Evolutionary conservation across 2,329 filamentous ascomycete species (phyloP).

Genomic region (Cytospora paraplurivora): DNA sequence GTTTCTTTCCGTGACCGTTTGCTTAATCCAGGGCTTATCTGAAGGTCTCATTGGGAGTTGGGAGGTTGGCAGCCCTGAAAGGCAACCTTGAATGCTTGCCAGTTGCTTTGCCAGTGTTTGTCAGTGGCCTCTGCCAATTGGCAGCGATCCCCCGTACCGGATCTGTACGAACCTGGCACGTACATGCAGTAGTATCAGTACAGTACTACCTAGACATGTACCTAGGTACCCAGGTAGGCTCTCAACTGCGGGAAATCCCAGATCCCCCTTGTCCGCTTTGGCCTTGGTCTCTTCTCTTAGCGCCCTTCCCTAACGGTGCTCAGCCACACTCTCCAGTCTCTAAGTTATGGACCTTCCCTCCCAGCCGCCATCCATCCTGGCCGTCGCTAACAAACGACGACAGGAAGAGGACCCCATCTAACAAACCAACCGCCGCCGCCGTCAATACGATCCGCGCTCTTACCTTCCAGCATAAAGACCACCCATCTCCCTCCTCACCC

Average conservation of each 20-base stretch:
- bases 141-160: no score
- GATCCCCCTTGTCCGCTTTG: conserved; percentile 14
- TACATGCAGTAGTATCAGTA: no score
- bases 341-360: neutral
- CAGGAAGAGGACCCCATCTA: no score
- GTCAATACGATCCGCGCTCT: conserved; percentile 17
- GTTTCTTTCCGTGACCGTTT: no score
- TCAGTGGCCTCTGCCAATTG: no score
- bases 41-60: no score
- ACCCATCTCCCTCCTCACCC: conserved; percentile 1
- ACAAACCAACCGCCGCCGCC: neutral
- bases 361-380: neutral
- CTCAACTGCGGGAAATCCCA: neutral
- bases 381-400: no score
- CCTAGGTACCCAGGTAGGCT: neutral
- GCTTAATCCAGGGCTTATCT: no score
- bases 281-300: conserved; percentile 17
- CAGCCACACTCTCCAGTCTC: conserved; percentile 20
- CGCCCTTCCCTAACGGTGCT: conserved; percentile 18
- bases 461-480: conserved; percentile 18
- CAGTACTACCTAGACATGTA: neutral
- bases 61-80: no score
- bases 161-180: no score
- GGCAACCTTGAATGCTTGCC: no score
- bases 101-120: no score